Conservation (phyloP, 257 asterid genomes). For the Fraxinus quadrangulata region DNA sequence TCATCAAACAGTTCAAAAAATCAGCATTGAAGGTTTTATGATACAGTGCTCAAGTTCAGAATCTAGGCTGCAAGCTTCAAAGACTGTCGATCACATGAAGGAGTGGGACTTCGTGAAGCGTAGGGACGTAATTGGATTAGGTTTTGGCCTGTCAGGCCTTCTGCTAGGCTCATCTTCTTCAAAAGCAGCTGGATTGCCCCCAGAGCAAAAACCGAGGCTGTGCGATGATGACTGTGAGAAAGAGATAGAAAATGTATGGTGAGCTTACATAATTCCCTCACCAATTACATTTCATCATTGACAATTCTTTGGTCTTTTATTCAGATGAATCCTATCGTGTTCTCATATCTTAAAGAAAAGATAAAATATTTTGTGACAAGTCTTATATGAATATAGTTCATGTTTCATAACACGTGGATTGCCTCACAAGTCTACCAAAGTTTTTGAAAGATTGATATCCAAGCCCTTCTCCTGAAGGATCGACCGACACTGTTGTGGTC, state of each 20-base stretch:
- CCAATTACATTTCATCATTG: not conserved
- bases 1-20: slow-evolving; percentile 32
- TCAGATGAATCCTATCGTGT: not conserved
- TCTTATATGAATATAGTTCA: not conserved
- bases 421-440: not conserved
- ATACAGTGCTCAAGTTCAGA: slow-evolving; percentile 29
- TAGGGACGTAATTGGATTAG: slow-evolving; percentile 43
- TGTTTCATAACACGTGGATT: not conserved
- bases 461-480: not conserved
- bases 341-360: slow-evolving; percentile 2
- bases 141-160: slow-evolving; percentile 44
- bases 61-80: slow-evolving; percentile 26
- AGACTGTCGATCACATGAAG: slow-evolving; percentile 21
- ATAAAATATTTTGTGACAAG: slow-evolving; percentile 2
- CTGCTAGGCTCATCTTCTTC: slow-evolving; percentile 38
- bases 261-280: slow-evolving; percentile 58
- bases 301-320: not conserved
- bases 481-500: not conserved
- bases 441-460: not conserved
- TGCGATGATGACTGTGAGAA: slow-evolving; percentile 82
- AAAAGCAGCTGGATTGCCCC: slow-evolving; percentile 91
- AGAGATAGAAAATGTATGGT: slow-evolving; percentile 94
- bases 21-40: slow-evolving; percentile 18
- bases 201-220: slow-evolving; percentile 81
- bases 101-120: slow-evolving; percentile 39